These are phyloP conservation scores for Leucoagaricus sp. DNA, from an alignment of 1,284 basidiomycete genomes.

Conservation along the genomic window DNA sequence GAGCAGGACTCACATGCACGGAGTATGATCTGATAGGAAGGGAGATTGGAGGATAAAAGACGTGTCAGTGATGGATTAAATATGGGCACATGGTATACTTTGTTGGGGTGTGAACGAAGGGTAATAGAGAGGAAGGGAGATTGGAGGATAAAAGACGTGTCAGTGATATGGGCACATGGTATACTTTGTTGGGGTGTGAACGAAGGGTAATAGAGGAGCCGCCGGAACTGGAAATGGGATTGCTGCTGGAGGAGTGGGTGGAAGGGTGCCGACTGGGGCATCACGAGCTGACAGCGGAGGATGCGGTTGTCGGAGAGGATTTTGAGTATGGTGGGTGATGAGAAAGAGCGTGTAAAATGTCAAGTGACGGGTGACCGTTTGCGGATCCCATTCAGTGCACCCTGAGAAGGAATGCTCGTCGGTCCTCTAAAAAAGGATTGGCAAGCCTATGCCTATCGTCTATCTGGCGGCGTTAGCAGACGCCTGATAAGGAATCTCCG, in stretches of 20 bases:
- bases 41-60: slow-evolving; percentile 13
- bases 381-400: slow-evolving; percentile 25
- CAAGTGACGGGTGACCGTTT: slow-evolving; percentile 20
- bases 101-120: slow-evolving; percentile 13
- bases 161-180: slow-evolving; percentile 14
- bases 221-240: slow-evolving; percentile 4
- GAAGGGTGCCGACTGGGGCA: not conserved
- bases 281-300: not conserved
- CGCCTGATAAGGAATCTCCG: slow-evolving; percentile 25
- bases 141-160: slow-evolving; percentile 14
- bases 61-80: slow-evolving; percentile 11
- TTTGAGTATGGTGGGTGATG: not conserved
- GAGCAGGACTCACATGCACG: not conserved
- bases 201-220: slow-evolving; percentile 10
- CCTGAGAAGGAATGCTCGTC: slow-evolving; percentile 27
- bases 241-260: not conserved
- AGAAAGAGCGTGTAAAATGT: slow-evolving; percentile 4
- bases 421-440: slow-evolving; percentile 25
- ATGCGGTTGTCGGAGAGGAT: slow-evolving; percentile 9
- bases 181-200: slow-evolving; percentile 13
- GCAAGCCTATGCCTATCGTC: slow-evolving; percentile 23
- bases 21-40: slow-evolving; percentile 12
- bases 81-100: slow-evolving; percentile 13
- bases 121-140: slow-evolving; percentile 11
- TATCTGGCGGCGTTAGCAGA: slow-evolving; percentile 21